Evolutionary conservation across 2,329 filamentous ascomycete genomes (phyloP).

Genomic region (Hypoxylon rubiginosum): DNA sequence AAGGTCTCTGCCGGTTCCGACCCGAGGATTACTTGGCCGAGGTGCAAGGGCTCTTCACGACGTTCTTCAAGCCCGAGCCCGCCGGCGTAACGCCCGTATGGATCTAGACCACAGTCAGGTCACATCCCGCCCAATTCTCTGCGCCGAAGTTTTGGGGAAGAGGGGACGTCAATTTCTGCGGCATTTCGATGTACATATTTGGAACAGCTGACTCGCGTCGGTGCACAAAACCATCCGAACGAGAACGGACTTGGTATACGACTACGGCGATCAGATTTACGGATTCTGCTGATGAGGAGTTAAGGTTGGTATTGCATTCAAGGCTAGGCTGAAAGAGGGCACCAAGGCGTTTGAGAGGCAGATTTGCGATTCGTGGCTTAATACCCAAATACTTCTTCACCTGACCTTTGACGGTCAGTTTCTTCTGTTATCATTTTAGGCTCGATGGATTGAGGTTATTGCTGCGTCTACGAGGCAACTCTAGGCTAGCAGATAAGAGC

Average conservation of each 20-base stretch:
- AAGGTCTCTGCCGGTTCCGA: constrained; percentile 79
- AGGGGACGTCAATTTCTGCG: constrained; percentile 30
- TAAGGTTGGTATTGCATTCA: constrained; percentile 37
- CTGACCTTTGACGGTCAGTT: constrained; percentile 27
- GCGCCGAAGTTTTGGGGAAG: constrained; percentile 23
- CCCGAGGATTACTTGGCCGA: constrained; percentile 88
- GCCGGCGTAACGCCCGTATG: constrained; percentile 58
- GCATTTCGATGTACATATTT: constrained; percentile 54
- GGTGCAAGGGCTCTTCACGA: constrained; percentile 76
- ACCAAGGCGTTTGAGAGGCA: constrained; percentile 42
- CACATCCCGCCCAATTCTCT: constrained; percentile 19
- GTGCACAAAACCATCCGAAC: constrained; percentile 29
- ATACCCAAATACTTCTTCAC: constrained; percentile 37
- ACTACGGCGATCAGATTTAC: constrained; percentile 33
- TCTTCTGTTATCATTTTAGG: constrained; percentile 34
- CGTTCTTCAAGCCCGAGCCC: constrained; percentile 65
- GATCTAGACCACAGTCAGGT: constrained; percentile 57
- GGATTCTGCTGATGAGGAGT: constrained; percentile 35
- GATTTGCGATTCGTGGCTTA: constrained; percentile 39
- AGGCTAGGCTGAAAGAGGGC: constrained; percentile 29
- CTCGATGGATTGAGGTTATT: constrained; percentile 16
- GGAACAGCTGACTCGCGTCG: constrained; percentile 40
- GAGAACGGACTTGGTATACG: constrained; percentile 22
- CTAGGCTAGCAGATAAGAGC: constrained; percentile 16
- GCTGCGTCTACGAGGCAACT: constrained; percentile 25